These are phyloP conservation scores for Podospora appendiculata DNA, from an alignment of 495 filamentous ascomycete genomes.

Conservation along the genomic window DNA sequence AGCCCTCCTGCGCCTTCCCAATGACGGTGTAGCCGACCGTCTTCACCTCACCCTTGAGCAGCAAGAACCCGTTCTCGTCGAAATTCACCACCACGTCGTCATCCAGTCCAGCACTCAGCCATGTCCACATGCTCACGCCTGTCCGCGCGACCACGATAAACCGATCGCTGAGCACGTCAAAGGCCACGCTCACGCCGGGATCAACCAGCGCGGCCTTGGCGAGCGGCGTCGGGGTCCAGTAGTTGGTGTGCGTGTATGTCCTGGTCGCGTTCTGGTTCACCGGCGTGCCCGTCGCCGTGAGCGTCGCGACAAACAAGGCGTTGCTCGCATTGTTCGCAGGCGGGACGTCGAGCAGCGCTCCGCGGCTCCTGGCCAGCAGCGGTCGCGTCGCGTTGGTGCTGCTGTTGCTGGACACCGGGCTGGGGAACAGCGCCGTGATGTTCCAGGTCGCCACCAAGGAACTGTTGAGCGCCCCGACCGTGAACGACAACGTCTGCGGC, in stretches of 20 bases:
- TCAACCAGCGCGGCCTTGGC: slow-evolving; percentile 48
- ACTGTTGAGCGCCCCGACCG: slow-evolving; percentile 53
- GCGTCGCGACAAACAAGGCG: slow-evolving; percentile 47
- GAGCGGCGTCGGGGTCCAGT: slow-evolving; percentile 46
- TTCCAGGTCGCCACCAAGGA: slow-evolving; percentile 45
- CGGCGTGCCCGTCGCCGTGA: slow-evolving; percentile 44
- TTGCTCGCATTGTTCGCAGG: slow-evolving; percentile 29
- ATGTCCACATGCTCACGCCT: slow-evolving; percentile 58
- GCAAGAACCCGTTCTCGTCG: slow-evolving; percentile 52
- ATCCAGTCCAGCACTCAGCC: slow-evolving; percentile 48
- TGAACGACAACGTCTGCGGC: slow-evolving; percentile 31
- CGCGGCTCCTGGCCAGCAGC: too few species aligned
- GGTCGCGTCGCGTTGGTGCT: slow-evolving; percentile 18
- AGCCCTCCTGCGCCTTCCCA: slow-evolving; percentile 39
- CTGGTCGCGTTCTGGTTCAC: slow-evolving; percentile 43
- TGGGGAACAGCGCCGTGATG: slow-evolving; percentile 11
- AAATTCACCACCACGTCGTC: slow-evolving; percentile 49
- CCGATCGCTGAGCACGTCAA: slow-evolving; percentile 23
- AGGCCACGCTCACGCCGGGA: slow-evolving; percentile 42
- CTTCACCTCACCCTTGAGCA: slow-evolving; percentile 44
- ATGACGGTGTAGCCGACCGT: slow-evolving; percentile 42
- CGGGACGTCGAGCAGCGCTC: too few species aligned
- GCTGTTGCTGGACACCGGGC: neutral
- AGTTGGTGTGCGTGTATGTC: slow-evolving; percentile 49
- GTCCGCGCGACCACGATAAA: slow-evolving; percentile 52